Percentiles rank a stretch among this genome's conserved stretches.
These are phyloP conservation scores for Onygenales sp. DNA, from an alignment of 2,329 filamentous ascomycete species.

Conservation along the genomic window DNA sequence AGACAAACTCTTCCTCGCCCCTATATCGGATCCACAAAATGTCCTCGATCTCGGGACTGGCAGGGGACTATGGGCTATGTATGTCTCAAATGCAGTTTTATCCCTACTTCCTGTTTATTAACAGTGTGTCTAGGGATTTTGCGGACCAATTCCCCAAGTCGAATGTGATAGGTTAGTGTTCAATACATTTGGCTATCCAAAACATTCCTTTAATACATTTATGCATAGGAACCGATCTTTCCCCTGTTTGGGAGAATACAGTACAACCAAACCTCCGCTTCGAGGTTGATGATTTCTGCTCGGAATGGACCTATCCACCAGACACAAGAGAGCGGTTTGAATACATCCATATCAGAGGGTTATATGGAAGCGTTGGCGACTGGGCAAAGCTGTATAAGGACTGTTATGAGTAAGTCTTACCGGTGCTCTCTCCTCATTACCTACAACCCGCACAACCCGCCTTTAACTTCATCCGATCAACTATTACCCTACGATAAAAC, in stretches of 20 bases:
- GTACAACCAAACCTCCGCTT: slow-evolving; percentile 22
- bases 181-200: background rate
- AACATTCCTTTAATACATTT: background rate
- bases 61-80: slow-evolving; percentile 34
- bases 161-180: slow-evolving; percentile 20
- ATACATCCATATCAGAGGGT: slow-evolving; percentile 31
- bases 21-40: slow-evolving; percentile 15
- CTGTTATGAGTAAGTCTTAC: slow-evolving; percentile 20
- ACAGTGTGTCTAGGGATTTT: slow-evolving; percentile 19
- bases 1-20: slow-evolving; percentile 16
- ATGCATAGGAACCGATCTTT: slow-evolving; percentile 28
- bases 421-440: background rate
- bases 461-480: too few relatives aligned
- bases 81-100: background rate
- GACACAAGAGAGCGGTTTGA: slow-evolving; percentile 26
- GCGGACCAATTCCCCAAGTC: slow-evolving; percentile 30
- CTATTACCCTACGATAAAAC: too few relatives aligned
- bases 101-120: background rate
- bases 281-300: slow-evolving; percentile 26
- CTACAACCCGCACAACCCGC: too few relatives aligned
- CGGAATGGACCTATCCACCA: slow-evolving; percentile 25
- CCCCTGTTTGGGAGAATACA: slow-evolving; percentile 20
- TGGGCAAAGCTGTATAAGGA: slow-evolving; percentile 26
- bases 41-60: slow-evolving; percentile 35
- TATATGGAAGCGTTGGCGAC: slow-evolving; percentile 27